Evolutionary conservation across 768 basidiomycete genomes (phyloP).

Genomic region (Grammothele lineata): DNA sequence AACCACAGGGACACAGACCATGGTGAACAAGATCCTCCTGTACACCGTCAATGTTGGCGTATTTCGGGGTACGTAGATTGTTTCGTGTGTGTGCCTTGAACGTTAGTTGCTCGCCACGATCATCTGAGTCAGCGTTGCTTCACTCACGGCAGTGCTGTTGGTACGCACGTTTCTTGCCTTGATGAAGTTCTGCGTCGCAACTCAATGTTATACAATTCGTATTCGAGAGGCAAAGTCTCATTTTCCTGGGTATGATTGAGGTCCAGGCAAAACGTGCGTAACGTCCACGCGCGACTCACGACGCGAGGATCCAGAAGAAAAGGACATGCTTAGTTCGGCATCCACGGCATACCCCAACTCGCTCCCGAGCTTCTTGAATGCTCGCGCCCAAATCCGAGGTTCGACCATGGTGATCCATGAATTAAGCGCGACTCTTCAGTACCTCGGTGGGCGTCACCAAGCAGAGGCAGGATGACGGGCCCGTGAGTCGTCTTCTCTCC

Average conservation of each 20-base stretch:
- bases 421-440: too few species aligned
- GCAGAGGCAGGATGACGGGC: too few species aligned
- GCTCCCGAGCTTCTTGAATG: conserved; percentile 8
- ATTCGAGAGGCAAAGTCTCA: conserved; percentile 10
- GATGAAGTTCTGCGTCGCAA: not conserved
- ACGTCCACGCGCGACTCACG: too few species aligned
- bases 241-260: conserved; percentile 18
- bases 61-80: conserved; percentile 5
- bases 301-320: not conserved
- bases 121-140: conserved; percentile 13
- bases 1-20: conserved; percentile 8
- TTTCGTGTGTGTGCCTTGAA: too few species aligned
- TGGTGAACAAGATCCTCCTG: conserved; percentile 8
- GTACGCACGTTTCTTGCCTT: not conserved
- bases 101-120: too few species aligned
- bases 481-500: too few species aligned
- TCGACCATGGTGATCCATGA: too few species aligned
- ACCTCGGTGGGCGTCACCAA: too few species aligned
- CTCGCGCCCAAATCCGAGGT: conserved; percentile 7
- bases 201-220: not conserved
- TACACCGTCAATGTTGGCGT: conserved; percentile 13
- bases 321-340: not conserved
- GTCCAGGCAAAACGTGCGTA: conserved; percentile 16
- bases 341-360: conserved; percentile 6
- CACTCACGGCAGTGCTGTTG: conserved; percentile 9